Evolutionary conservation across 1,284 basidiomycete species (phyloP), one percentile per base, ranked within the genome.

Genomic region (Malassezia sympodialis): DNA sequence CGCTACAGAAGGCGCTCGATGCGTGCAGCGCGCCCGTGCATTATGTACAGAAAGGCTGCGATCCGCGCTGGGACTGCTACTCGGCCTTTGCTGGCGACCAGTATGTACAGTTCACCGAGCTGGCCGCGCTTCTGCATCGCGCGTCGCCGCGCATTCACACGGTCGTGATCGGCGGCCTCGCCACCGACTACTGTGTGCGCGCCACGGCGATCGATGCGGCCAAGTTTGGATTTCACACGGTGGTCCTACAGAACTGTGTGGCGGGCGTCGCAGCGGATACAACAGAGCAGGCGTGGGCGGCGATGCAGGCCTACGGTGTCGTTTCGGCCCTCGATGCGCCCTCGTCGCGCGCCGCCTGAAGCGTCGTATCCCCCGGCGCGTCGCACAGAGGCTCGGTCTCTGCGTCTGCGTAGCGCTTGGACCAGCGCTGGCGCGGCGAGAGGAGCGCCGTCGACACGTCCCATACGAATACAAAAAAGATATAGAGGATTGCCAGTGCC

Each of bases 101-200:
- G 2, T 62, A 64, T 31, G 8, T 56, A 5, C 26, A 31, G 14
- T 64, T 64, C 23, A 62, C 62, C 11, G 44, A 59, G 23, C 42
- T 64, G 17, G 15, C 53, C 17, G 26, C 26, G 10, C 15, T 57
- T 3, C 31, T 57, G 30, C 39, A 47, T 28, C 19, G 47, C 26
- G 27, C 32, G 12, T 32, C 32, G 19, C 28, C 48, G 24, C 60
- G 68, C 34, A 76, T 82, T 3, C 69, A 73, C 24, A 75, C 76
- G 46, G 77, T 83, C 8, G 79, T 81, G 32, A 76, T 84, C 4
- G 78, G 77, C 1, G 83, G 83, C 3, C 75, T 85, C 17, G 83
- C 83, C 39, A 80, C 81, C 15, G 83, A 84, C 66, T 83, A 80
- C 62, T 84, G 83, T 64, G 80, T 82, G 15, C 66, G 72, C 27